phyloP scores from a whole-genome alignment of 805 yeast species.

The Candida nonsorbophila region DNA sequence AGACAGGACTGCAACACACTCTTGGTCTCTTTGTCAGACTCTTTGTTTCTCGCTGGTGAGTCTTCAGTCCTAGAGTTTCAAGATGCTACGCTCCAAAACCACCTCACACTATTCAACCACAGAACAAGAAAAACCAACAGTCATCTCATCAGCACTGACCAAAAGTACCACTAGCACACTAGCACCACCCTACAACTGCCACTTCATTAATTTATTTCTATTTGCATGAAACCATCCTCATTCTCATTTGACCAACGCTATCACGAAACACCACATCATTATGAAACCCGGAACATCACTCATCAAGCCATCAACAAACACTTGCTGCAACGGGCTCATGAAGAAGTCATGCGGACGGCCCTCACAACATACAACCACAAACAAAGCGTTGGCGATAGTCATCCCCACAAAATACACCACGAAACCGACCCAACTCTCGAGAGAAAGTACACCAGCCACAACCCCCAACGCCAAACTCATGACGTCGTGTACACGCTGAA shows the following conservation, averaged over 20 bases:
- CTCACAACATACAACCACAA: conserved; percentile 27
- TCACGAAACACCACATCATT: conserved; percentile 46
- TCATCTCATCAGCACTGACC: too few relatives aligned
- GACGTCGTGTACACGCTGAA: conserved; percentile 30
- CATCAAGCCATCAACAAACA: conserved; percentile 27
- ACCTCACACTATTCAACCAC: too few relatives aligned
- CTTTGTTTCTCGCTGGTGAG: too few relatives aligned
- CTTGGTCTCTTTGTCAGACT: too few relatives aligned
- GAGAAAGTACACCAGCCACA: conserved; percentile 34
- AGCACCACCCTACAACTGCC: too few relatives aligned
- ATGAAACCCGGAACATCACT: conserved; percentile 33
- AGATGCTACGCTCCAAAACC: too few relatives aligned
- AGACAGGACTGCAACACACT: too few relatives aligned
- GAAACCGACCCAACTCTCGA: conserved; percentile 33
- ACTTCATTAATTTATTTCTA: neutral
- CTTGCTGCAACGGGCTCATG: conserved; percentile 24
- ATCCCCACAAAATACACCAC: conserved; percentile 29
- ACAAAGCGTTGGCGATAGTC: conserved; percentile 22
- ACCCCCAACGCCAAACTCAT: conserved; percentile 33
- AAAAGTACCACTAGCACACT: too few relatives aligned
- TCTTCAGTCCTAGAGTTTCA: too few relatives aligned
- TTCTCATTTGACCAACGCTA: conserved; percentile 29
- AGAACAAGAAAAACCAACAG: too few relatives aligned
- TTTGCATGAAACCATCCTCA: neutral
- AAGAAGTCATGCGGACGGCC: conserved; percentile 20